phyloP scores from a whole-genome alignment of 257 asterid species.

The Marsdenia floribunda region DNA sequence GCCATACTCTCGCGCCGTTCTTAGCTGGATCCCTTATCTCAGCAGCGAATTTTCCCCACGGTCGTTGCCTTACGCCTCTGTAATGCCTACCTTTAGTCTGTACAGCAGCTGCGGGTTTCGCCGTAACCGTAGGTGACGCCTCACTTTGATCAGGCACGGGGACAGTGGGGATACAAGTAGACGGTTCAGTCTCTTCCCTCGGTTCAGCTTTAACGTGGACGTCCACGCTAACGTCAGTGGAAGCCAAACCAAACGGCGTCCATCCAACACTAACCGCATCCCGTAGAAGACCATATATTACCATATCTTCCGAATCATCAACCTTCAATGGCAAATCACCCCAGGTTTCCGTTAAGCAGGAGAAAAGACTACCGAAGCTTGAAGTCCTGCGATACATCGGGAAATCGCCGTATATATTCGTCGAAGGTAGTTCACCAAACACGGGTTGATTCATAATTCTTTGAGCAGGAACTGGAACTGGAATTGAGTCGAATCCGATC shows the following conservation, averaged over 20 bases:
- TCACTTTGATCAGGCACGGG: constrained; percentile 13
- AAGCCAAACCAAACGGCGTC: constrained; percentile 52
- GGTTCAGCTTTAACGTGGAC: constrained; percentile 54
- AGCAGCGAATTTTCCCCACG: constrained; percentile 93
- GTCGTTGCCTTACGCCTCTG: constrained; percentile 80
- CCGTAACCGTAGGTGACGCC: constrained; percentile 18
- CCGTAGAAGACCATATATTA: constrained; percentile 59
- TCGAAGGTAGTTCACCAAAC: constrained; percentile 29
- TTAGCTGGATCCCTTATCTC: constrained; percentile 89
- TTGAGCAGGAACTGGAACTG: background rate
- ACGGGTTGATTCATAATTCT: constrained; percentile 34
- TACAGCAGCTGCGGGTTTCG: constrained; percentile 7
- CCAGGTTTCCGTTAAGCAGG: constrained; percentile 72
- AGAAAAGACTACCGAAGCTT: constrained; percentile 54
- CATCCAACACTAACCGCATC: constrained; percentile 82
- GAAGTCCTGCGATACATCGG: constrained; percentile 51
- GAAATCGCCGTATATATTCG: constrained; percentile 9
- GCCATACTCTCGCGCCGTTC: constrained; percentile 91
- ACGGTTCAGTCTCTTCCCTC: constrained; percentile 34
- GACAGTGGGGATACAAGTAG: background rate
- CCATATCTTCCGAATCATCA: constrained; percentile 85
- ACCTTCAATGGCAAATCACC: constrained; percentile 83
- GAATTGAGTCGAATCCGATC: background rate
- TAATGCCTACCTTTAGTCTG: constrained; percentile 60
- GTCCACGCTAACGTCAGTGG: constrained; percentile 5